These are phyloP conservation scores for Sphagnum tenellum DNA, from an alignment of 225 moss, liverwort and hornwort genomes.

Conservation along the genomic window DNA sequence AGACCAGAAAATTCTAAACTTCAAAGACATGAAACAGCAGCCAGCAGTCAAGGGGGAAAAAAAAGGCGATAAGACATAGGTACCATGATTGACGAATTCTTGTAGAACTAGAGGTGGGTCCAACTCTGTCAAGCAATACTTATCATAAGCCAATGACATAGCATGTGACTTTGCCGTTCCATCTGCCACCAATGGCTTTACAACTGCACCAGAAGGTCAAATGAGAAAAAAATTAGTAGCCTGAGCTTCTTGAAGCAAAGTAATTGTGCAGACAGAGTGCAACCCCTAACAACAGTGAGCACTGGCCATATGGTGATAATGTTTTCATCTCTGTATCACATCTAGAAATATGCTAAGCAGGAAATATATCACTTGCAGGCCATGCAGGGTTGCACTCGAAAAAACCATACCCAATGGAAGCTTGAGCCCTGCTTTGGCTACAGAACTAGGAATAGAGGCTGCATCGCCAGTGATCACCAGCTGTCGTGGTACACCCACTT, in stretches of 20 bases:
- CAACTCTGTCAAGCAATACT: conserved; percentile 28
- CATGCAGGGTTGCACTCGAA: background rate
- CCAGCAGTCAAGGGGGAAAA: too few relatives aligned
- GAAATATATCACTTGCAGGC: background rate
- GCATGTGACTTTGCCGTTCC: conserved; percentile 49
- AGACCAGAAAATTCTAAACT: background rate
- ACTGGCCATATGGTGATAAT: background rate
- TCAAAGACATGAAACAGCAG: background rate
- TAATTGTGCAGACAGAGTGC: background rate
- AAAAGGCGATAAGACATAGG: conserved; percentile 4
- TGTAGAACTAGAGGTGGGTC: conserved; percentile 46
- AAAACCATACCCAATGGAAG: conserved; percentile 25
- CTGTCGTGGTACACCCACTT: conserved; percentile 37
- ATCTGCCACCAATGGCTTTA: conserved; percentile 50
- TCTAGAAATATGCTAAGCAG: background rate
- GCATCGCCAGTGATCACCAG: conserved; percentile 36
- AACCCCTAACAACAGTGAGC: background rate
- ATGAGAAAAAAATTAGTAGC: background rate
- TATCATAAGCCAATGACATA: conserved; percentile 54
- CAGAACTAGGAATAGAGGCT: conserved; percentile 27
- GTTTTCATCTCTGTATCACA: background rate
- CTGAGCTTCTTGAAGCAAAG: background rate
- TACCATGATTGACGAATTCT: conserved; percentile 50
- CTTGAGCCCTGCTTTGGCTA: conserved; percentile 39
- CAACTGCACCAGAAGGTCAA: conserved; percentile 16